phyloP scores from a whole-genome alignment of 2,329 filamentous ascomycete genomes.

The Calycina herbarum region DNA sequence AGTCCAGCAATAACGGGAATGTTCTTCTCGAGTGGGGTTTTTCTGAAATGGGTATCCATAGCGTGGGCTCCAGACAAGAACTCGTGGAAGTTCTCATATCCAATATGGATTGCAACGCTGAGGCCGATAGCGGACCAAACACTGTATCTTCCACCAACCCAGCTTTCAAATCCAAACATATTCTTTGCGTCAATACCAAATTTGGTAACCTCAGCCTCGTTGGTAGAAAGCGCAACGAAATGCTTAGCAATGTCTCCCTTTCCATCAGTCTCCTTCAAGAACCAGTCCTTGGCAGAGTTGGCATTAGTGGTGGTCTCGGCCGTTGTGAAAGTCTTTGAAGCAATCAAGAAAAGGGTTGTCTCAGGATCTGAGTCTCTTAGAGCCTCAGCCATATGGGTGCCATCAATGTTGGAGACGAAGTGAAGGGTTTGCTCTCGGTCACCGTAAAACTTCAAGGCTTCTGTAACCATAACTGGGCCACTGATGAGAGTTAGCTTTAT shows the following conservation, averaged over 20 bases:
- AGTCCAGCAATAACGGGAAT: constrained; percentile 91
- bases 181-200: constrained; percentile 99
- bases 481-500: constrained; percentile 46
- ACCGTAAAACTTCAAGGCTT: constrained; percentile 94
- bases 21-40: constrained; percentile 88
- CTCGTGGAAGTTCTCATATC: constrained; percentile 95
- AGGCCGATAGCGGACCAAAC: constrained; percentile 99
- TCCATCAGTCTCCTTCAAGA: constrained; percentile 76
- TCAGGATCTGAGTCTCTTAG: constrained; percentile 87
- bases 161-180: constrained; percentile 99
- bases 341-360: constrained; percentile 97
- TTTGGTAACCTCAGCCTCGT: constrained; percentile 92
- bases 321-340: constrained; percentile 99
- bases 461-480: constrained; percentile 97
- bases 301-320: constrained; percentile 97
- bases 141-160: constrained; percentile 97
- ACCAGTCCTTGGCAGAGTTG: constrained; percentile 96
- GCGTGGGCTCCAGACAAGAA: constrained; percentile 93
- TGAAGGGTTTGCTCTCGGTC: constrained; percentile 84
- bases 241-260: constrained; percentile 94
- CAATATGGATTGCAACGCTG: constrained; percentile 91
- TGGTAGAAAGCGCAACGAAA: constrained; percentile 97
- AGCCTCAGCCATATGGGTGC: constrained; percentile 95
- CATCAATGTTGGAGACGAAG: constrained; percentile 99
- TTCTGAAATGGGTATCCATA: constrained; percentile 98